These are phyloP conservation scores for Dendrobium nobile DNA, from an alignment of 106 monocot genomes.

Conservation along the genomic window DNA sequence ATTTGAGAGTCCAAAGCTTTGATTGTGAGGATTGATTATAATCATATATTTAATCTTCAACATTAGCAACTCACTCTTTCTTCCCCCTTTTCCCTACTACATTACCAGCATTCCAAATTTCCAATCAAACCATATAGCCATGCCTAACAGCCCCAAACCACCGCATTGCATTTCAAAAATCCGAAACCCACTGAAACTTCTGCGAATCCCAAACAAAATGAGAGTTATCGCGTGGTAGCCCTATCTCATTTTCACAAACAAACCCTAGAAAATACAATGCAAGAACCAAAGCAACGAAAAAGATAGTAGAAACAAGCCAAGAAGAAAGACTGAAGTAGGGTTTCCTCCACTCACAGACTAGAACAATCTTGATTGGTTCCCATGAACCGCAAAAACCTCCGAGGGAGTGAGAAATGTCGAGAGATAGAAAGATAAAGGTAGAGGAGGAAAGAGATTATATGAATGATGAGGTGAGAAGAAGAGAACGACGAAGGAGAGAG, in stretches of 20 bases:
- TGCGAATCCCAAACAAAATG: neutral
- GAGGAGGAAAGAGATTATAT: neutral
- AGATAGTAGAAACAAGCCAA: neutral
- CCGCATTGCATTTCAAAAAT: slow-evolving; percentile 1
- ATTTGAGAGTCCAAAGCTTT: too few species aligned
- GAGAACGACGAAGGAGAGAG: neutral
- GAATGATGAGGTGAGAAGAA: neutral
- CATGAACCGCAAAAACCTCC: neutral
- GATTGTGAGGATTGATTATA: too few species aligned
- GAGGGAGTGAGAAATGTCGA: neutral
- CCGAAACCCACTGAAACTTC: neutral
- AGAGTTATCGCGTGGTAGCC: neutral
- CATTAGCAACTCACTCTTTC: neutral
- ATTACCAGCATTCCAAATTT: too few species aligned
- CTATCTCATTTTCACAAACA: neutral
- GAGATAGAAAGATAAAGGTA: neutral
- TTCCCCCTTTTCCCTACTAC: neutral
- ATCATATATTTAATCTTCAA: neutral
- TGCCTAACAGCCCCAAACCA: neutral
- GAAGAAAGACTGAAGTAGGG: neutral
- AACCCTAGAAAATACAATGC: neutral
- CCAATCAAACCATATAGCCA: too few species aligned
- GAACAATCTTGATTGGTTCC: neutral
- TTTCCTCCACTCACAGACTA: neutral
- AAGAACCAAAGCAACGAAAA: neutral